A percentile compares a stretch with the other conserved stretches of the same genome.
These are phyloP conservation scores for Microsporum audouinii DNA, from an alignment of 2,329 filamentous ascomycete genomes.

Conservation along the genomic window DNA sequence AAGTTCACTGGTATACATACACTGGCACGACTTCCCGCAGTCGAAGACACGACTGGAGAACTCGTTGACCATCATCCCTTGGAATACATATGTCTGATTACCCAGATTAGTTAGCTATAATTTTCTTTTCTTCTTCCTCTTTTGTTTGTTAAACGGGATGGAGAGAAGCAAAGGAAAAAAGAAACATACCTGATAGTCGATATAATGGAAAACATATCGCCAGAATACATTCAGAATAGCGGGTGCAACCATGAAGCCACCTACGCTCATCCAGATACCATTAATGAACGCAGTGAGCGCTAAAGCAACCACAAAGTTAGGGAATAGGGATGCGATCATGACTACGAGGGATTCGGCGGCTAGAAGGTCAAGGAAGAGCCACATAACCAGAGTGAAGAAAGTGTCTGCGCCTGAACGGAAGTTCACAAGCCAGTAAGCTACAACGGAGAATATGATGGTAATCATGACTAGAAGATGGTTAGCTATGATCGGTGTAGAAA, in stretches of 20 bases:
- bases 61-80: constrained; percentile 90
- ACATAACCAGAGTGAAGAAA: constrained; percentile 71
- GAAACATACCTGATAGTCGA: constrained; percentile 58
- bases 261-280: constrained; percentile 79
- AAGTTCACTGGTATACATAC: constrained; percentile 58
- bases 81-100: constrained; percentile 59
- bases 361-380: constrained; percentile 73
- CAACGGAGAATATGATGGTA: constrained; percentile 58
- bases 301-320: constrained; percentile 67
- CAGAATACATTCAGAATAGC: constrained; percentile 69
- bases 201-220: constrained; percentile 79
- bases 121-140: neutral
- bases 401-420: constrained; percentile 53
- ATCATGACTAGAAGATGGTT: constrained; percentile 47
- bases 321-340: constrained; percentile 59
- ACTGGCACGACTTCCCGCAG: constrained; percentile 51
- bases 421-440: constrained; percentile 71
- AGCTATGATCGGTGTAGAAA: neutral
- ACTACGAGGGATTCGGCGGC: constrained; percentile 76
- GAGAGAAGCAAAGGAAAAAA: neutral
- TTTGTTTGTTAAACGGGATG: neutral
- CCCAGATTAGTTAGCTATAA: neutral
- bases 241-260: constrained; percentile 67
- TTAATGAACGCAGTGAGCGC: constrained; percentile 76
- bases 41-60: constrained; percentile 55